phyloP scores from a whole-genome alignment of 176 grass and related monocot genomes.

The Areca catechu region DNA sequence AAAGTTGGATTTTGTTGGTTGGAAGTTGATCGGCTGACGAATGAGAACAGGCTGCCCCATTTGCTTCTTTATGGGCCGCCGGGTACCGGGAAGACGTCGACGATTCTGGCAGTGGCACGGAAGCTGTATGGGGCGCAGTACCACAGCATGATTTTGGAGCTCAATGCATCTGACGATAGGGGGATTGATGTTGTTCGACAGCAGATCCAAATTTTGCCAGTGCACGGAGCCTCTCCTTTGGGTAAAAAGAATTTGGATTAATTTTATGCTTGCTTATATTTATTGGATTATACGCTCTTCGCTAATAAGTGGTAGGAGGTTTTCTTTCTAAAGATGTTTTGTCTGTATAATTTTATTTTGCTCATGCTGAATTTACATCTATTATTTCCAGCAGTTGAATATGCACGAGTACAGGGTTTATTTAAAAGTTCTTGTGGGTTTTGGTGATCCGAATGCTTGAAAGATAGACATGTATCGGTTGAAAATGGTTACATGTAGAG shows the following conservation, averaged over 20 bases:
- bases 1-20: slow-evolving; percentile 1
- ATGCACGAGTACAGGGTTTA: too few relatives aligned
- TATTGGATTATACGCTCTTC: too few relatives aligned
- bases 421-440: too few relatives aligned
- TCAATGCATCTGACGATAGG: slow-evolving; percentile 76
- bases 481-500: too few relatives aligned
- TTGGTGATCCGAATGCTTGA: too few relatives aligned
- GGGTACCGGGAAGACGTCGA: slow-evolving; percentile 90
- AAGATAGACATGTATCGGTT: too few relatives aligned
- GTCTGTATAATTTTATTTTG: too few relatives aligned
- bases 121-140: slow-evolving; percentile 91
- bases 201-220: slow-evolving; percentile 94
- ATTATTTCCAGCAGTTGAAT: too few relatives aligned
- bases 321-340: too few relatives aligned
- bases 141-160: slow-evolving; percentile 92
- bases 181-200: slow-evolving; percentile 60
- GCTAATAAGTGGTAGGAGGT: too few relatives aligned
- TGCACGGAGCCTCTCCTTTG: slow-evolving; percentile 28
- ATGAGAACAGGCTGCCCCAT: slow-evolving; percentile 87
- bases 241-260: slow-evolving; percentile 23
- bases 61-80: slow-evolving; percentile 86
- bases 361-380: too few relatives aligned
- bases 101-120: slow-evolving; percentile 82
- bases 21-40: slow-evolving; percentile 81
- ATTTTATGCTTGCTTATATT: too few relatives aligned